These are phyloP conservation scores for Omphalotus olearius DNA, from an alignment of 1,284 basidiomycete species.

Conservation along the genomic window DNA sequence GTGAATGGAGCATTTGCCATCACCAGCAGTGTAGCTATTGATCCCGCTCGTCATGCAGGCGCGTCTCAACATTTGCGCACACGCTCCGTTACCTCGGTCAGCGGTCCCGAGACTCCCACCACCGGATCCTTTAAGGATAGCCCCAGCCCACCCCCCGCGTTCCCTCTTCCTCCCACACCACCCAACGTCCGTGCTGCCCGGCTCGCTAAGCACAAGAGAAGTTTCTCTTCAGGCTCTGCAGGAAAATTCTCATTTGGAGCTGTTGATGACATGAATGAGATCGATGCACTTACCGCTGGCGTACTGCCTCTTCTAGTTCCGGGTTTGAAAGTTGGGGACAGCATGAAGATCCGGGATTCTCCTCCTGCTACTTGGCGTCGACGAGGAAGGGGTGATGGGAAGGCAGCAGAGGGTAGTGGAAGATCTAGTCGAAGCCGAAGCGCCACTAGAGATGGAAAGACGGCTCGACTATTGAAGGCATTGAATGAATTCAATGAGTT, in stretches of 20 bases:
- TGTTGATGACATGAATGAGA: constrained; percentile 56
- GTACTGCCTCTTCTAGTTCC: constrained; percentile 64
- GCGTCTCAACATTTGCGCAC: constrained; percentile 37
- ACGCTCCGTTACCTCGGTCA: constrained; percentile 47
- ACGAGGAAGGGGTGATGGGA: constrained; percentile 5
- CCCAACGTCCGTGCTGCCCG: constrained; percentile 51
- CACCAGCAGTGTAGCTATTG: constrained; percentile 8
- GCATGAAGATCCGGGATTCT: constrained; percentile 48
- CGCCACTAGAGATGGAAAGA: constrained; percentile 29
- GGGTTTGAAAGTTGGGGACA: constrained; percentile 52
- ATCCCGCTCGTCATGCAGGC: constrained; percentile 25
- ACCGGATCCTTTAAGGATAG: constrained; percentile 40
- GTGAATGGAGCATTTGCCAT: constrained; percentile 29
- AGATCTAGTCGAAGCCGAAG: constrained; percentile 8
- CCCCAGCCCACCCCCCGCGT: constrained; percentile 56
- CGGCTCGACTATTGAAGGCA: constrained; percentile 25
- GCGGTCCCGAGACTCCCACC: constrained; percentile 34
- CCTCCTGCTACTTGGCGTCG: constrained; percentile 32
- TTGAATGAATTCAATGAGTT: constrained; percentile 35
- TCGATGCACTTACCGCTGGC: constrained; percentile 63
- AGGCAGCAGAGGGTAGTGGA: neutral
- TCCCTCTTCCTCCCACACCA: constrained; percentile 66
- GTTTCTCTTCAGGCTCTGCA: constrained; percentile 46
- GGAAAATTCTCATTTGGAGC: constrained; percentile 47
- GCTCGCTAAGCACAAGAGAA: constrained; percentile 50